These are phyloP conservation scores for Cryptococcus sp. DNA, from an alignment of 1,284 basidiomycete species.

Conservation along the genomic window DNA sequence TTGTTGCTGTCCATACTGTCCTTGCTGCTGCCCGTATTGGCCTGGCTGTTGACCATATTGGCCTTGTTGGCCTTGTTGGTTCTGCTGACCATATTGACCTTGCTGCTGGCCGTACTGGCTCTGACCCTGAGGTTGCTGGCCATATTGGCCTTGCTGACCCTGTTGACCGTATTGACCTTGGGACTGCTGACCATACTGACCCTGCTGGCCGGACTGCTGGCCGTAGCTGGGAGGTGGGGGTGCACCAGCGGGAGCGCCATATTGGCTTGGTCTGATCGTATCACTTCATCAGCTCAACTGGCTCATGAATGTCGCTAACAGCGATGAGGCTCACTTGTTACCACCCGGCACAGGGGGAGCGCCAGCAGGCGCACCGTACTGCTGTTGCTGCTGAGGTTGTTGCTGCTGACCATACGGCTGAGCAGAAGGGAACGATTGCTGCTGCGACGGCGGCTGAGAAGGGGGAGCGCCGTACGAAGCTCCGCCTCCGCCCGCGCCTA, in stretches of 20 bases:
- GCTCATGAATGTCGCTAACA: not conserved
- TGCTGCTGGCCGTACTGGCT: constrained; percentile 14
- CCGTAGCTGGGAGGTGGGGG: constrained; percentile 19
- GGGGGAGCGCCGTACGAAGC: constrained; percentile 9
- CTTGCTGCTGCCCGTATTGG: constrained; percentile 24
- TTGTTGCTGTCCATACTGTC: constrained; percentile 35
- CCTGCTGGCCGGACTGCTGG: constrained; percentile 21
- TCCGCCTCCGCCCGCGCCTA: constrained; percentile 18
- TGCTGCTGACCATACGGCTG: constrained; percentile 21
- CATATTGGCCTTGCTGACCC: constrained; percentile 6
- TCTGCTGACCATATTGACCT: constrained; percentile 26
- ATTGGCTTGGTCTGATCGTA: constrained; percentile 9
- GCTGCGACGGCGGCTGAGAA: constrained; percentile 15
- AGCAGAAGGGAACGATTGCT: constrained; percentile 4
- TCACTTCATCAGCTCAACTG: not conserved
- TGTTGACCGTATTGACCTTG: constrained; percentile 15
- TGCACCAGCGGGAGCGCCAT: constrained; percentile 23
- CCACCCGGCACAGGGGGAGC: constrained; percentile 15
- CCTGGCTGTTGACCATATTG: constrained; percentile 18
- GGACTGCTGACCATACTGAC: constrained; percentile 18
- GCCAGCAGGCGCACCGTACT: constrained; percentile 21
- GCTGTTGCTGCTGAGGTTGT: constrained; percentile 7
- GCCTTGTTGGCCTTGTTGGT: constrained; percentile 8
- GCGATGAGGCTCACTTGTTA: not conserved
- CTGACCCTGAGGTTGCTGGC: constrained; percentile 5